Evolutionary conservation across 768 basidiomycete species (phyloP).

Genomic region (Saitozyma podzolica): DNA sequence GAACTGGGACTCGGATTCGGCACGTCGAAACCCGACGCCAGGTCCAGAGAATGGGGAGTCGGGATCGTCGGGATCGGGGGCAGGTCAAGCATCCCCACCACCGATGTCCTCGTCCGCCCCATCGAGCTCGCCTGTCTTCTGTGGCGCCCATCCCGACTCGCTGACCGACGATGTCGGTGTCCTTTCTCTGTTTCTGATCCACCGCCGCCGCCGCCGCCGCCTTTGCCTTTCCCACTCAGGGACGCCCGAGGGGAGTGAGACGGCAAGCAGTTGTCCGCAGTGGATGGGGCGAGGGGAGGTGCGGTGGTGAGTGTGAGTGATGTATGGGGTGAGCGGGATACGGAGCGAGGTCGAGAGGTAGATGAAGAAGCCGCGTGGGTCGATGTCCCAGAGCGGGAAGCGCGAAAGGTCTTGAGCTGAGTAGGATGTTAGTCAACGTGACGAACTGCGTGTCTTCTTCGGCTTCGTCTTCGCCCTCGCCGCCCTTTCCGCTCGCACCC

Average conservation of each 20-base stretch:
- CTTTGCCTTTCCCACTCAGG: too few relatives aligned
- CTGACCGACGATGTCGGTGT: too few relatives aligned
- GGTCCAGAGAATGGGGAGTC: neutral
- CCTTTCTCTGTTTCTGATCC: too few relatives aligned
- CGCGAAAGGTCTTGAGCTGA: conserved; percentile 37
- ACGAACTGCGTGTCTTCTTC: neutral
- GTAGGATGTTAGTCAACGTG: neutral
- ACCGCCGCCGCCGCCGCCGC: too few relatives aligned
- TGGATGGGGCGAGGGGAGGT: too few relatives aligned
- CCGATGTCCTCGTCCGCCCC: neutral
- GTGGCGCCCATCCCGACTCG: neutral
- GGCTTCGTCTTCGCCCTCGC: neutral
- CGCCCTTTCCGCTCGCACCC: conserved; percentile 3
- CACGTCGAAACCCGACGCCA: too few relatives aligned
- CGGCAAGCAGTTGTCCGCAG: too few relatives aligned
- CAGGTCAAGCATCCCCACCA: neutral
- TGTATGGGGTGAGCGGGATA: too few relatives aligned
- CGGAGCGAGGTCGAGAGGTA: conserved; percentile 12
- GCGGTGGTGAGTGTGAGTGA: too few relatives aligned
- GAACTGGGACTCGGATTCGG: neutral
- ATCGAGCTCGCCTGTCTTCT: neutral
- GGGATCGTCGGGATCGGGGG: neutral
- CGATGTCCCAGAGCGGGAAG: conserved; percentile 9
- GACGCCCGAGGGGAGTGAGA: too few relatives aligned
- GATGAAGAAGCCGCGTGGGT: conserved; percentile 8